A percentile compares a stretch with the other conserved stretches of the same genome.
Evolutionary conservation across 2,329 filamentous ascomycete species (phyloP).

Genomic region (Nemania diffusa): DNA sequence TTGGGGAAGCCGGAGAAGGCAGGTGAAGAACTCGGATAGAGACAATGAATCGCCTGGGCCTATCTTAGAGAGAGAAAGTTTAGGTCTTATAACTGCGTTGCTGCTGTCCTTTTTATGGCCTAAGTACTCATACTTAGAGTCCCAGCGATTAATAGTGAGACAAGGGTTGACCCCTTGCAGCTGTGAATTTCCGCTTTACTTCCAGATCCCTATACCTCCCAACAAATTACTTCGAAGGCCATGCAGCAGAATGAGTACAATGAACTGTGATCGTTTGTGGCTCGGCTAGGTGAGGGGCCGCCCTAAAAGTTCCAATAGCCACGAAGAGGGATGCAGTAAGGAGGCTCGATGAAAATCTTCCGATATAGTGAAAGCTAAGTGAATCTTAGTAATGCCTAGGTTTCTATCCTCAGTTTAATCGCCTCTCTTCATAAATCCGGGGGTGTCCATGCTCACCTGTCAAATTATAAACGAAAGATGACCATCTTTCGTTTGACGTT

Average conservation of each 20-base stretch:
- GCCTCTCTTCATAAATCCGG: background rate
- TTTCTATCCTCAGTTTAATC: conserved; percentile 4
- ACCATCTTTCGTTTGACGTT: background rate
- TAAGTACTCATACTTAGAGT: background rate
- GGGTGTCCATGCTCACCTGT: background rate
- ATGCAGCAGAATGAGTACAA: background rate
- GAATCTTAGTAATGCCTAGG: background rate
- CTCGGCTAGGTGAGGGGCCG: background rate
- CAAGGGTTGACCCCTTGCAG: background rate
- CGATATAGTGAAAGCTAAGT: background rate
- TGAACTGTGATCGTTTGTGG: background rate
- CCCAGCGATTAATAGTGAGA: background rate
- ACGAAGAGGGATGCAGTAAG: background rate
- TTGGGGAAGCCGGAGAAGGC: background rate
- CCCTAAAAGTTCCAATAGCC: background rate
- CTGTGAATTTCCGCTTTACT: background rate
- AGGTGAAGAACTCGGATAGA: background rate
- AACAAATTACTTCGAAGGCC: background rate
- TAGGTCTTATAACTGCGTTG: background rate
- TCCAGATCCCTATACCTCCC: background rate
- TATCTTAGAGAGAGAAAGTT: too few relatives aligned
- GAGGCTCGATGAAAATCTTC: background rate
- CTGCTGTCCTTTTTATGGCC: background rate
- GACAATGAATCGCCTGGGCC: background rate
- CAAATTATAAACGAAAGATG: background rate